Percentiles rank a stretch among this genome's conserved stretches.
These are phyloP conservation scores for Pseudogymnoascus sp. DNA, from an alignment of 2,329 filamentous ascomycete genomes.

Conservation along the genomic window DNA sequence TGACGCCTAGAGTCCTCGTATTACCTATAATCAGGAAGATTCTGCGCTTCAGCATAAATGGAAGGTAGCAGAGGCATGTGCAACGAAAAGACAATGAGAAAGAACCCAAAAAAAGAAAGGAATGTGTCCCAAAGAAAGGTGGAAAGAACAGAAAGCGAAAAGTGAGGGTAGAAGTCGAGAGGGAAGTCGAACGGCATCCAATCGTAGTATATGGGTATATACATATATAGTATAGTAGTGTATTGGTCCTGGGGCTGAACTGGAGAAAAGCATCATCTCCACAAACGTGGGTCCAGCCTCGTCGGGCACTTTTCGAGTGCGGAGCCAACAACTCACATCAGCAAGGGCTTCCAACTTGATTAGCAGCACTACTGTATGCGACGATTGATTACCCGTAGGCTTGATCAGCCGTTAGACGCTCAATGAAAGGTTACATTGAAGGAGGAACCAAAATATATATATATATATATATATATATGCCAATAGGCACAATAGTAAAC, in stretches of 20 bases:
- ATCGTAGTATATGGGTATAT: background rate
- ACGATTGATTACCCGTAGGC: too few species aligned
- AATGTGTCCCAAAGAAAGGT: background rate
- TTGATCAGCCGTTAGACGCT: too few species aligned
- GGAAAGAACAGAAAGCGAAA: background rate
- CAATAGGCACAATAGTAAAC: background rate
- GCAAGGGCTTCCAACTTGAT: too few species aligned
- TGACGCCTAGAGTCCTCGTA: too few species aligned
- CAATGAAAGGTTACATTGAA: too few species aligned
- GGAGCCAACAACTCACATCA: background rate
- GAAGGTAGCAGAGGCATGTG: too few species aligned
- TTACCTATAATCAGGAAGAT: too few species aligned
- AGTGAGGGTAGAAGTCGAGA: background rate
- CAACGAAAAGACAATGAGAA: background rate
- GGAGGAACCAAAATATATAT: background rate
- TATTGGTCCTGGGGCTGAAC: background rate
- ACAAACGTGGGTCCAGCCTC: background rate
- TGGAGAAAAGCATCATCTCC: background rate
- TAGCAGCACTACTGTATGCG: too few species aligned
- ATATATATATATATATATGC: too few species aligned
- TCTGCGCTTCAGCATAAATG: too few species aligned
- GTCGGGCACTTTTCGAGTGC: background rate
- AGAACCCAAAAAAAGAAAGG: background rate
- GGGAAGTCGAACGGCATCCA: background rate
- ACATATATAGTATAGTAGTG: background rate